Base-by-base conservation (phyloP, 192 early-diverging fungal species). In the Entophlyctis helioformis region DNA sequence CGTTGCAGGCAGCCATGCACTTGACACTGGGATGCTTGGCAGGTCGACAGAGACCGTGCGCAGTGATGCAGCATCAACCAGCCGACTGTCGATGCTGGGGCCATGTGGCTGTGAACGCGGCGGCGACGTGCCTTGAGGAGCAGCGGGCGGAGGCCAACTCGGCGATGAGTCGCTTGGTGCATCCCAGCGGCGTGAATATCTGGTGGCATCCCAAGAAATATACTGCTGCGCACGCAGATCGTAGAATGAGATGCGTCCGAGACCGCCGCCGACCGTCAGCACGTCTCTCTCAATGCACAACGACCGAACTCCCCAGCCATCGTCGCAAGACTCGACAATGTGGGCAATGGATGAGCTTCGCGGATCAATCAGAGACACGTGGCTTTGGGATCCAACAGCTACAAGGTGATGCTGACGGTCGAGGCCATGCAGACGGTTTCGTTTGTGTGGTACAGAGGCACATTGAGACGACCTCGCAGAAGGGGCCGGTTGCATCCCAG, bases 251-350 rank as follows among this genome's bases (percentile, higher is more conserved):
- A 85, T 31, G 15, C 73, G 53, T 1, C 83, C 81, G 39, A 53
- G 48, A 5, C 83, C 83, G 19, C 81, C 80, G 0, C 81, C 81
- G 12, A 78, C 63, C 0, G 75, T 69, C 27, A 83, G 34, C 13
- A 76, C 64, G 28, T 62, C 57, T 16, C 57, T 56, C 38, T 54
- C 51, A 19, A 63, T 40, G 12, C 45, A 42, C 1, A 85, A 20
- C 2, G 75, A 67, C 13, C 83, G 57, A 1, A 85, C 82, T 7
- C 83, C 83, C 73, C 80, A 83, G 2, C 73, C 78, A 3, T 77
- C 75, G 60, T 85, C 82, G 37, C 71, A 53, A 10, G 73, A 75
- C 6, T 68, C 64, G 35, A 74, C 45, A 4, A 53, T 58, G 25
- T 71, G 71, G 3, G 70, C 78, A 27, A 74, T 45, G 0, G 35